These are phyloP conservation scores for Calonectria ilicicola DNA, from an alignment of 2,329 filamentous ascomycete genomes.

Conservation along the genomic window DNA sequence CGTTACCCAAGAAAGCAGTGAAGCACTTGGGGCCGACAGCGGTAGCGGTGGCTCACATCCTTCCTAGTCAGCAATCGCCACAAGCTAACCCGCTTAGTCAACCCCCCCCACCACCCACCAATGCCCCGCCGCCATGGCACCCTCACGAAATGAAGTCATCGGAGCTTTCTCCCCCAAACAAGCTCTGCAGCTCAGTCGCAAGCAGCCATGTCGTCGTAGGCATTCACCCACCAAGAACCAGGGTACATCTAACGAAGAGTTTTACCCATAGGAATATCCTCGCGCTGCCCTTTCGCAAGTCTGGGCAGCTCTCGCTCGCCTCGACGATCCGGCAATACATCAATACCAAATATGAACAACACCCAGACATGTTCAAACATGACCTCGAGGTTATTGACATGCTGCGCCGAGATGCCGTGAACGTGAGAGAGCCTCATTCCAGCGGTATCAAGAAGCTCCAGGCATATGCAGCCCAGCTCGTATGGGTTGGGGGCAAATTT, in stretches of 20 bases:
- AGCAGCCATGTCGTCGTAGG: slow-evolving; percentile 45
- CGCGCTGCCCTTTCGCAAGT: slow-evolving; percentile 88
- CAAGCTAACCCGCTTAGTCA: too few species aligned
- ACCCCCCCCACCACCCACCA: too few species aligned
- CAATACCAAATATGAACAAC: slow-evolving; percentile 97
- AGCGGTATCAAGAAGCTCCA: slow-evolving; percentile 91
- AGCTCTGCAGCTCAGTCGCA: not conserved
- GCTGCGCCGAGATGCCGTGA: slow-evolving; percentile 86
- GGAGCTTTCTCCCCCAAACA: slow-evolving; percentile 26
- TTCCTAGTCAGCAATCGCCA: too few species aligned
- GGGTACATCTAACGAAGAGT: slow-evolving; percentile 22
- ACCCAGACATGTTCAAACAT: slow-evolving; percentile 94
- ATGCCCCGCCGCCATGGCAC: slow-evolving; percentile 41
- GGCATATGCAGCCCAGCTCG: slow-evolving; percentile 90
- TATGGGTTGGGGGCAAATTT: slow-evolving; percentile 95
- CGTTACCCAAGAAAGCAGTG: too few species aligned
- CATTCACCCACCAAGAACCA: not conserved
- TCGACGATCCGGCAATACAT: slow-evolving; percentile 94
- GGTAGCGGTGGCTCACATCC: too few species aligned
- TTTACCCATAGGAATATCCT: slow-evolving; percentile 68
- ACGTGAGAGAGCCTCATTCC: slow-evolving; percentile 86
- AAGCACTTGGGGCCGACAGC: too few species aligned
- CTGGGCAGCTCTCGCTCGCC: slow-evolving; percentile 81
- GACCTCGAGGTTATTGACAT: slow-evolving; percentile 88
- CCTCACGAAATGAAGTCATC: slow-evolving; percentile 40